These are phyloP conservation scores for Dioszegia crocea DNA, from an alignment of 768 basidiomycete species.

Conservation along the genomic window DNA sequence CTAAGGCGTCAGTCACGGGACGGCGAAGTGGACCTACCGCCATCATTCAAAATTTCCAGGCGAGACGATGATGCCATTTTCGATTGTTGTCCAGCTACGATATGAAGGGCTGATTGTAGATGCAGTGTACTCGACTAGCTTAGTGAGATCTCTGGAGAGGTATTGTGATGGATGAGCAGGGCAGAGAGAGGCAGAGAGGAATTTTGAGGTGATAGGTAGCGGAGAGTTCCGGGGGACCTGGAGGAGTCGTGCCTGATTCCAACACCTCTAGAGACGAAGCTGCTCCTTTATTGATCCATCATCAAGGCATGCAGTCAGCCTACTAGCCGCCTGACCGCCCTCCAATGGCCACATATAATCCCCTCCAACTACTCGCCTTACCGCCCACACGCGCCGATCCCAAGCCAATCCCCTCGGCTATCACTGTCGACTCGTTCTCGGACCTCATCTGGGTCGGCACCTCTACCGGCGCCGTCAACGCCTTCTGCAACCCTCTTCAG, in stretches of 20 bases:
- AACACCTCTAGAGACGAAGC: no score
- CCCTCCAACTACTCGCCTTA: conserved; percentile 46
- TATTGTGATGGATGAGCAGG: neutral
- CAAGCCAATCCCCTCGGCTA: conserved; percentile 60
- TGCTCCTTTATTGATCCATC: conserved; percentile 6
- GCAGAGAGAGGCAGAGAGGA: neutral
- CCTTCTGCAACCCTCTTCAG: conserved; percentile 57
- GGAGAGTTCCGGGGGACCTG: conserved; percentile 2
- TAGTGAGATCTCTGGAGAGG: no score
- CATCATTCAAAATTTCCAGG: conserved; percentile 46
- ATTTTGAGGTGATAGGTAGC: no score
- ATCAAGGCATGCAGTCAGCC: neutral
- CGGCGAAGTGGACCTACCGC: conserved; percentile 29
- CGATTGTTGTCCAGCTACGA: no score
- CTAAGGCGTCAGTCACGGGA: conserved; percentile 13
- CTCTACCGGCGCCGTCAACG: conserved; percentile 64
- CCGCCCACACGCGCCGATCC: conserved; percentile 35
- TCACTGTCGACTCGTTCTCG: conserved; percentile 85
- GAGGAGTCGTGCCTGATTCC: no score
- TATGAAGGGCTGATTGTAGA: neutral
- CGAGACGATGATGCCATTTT: conserved; percentile 30
- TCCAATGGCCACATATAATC: conserved; percentile 36
- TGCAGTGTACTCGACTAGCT: neutral
- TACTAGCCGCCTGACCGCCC: neutral
- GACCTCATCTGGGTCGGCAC: conserved; percentile 85